Conservation (phyloP, 2,329 filamentous ascomycete species). For the Paecilomyces fulvus region DNA sequence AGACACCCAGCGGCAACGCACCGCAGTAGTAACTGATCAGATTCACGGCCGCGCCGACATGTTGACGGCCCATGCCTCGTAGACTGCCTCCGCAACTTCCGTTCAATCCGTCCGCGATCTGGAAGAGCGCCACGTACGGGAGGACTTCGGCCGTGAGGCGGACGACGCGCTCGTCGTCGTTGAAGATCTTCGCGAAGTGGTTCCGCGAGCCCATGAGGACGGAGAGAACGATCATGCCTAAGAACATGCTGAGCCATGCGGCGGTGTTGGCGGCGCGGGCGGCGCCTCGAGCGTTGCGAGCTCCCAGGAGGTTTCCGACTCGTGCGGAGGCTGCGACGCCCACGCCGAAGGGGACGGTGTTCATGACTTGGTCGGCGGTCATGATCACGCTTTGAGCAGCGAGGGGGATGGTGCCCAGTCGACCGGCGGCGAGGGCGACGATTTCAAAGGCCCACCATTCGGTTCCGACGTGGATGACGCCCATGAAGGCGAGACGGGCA, state of each 20-base stretch:
- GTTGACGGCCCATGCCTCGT: slow-evolving; percentile 77
- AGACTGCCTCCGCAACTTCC: slow-evolving; percentile 75
- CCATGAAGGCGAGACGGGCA: slow-evolving; percentile 63
- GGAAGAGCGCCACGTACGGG: slow-evolving; percentile 80
- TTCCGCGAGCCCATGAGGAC: slow-evolving; percentile 63
- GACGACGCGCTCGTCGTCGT: slow-evolving; percentile 65
- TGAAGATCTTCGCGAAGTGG: slow-evolving; percentile 71
- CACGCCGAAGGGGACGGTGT: slow-evolving; percentile 77
- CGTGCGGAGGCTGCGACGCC: slow-evolving; percentile 72
- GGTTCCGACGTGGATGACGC: slow-evolving; percentile 74
- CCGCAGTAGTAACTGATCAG: slow-evolving; percentile 76
- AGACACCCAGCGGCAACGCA: slow-evolving; percentile 73
- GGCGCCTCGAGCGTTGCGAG: slow-evolving; percentile 56
- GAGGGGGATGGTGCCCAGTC: slow-evolving; percentile 68
- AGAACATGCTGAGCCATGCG: slow-evolving; percentile 61
- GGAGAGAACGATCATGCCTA: slow-evolving; percentile 59
- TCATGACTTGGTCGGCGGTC: slow-evolving; percentile 79
- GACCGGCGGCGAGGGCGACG: slow-evolving; percentile 71
- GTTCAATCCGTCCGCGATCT: slow-evolving; percentile 82
- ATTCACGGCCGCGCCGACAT: slow-evolving; percentile 76
- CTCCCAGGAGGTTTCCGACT: slow-evolving; percentile 71
- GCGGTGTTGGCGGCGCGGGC: slow-evolving; percentile 66
- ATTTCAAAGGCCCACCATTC: slow-evolving; percentile 97
- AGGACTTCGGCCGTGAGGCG: slow-evolving; percentile 68
- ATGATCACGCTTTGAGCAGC: slow-evolving; percentile 84